phyloP scores from a whole-genome alignment of 345 rosid species.

The Populus nigra region DNA sequence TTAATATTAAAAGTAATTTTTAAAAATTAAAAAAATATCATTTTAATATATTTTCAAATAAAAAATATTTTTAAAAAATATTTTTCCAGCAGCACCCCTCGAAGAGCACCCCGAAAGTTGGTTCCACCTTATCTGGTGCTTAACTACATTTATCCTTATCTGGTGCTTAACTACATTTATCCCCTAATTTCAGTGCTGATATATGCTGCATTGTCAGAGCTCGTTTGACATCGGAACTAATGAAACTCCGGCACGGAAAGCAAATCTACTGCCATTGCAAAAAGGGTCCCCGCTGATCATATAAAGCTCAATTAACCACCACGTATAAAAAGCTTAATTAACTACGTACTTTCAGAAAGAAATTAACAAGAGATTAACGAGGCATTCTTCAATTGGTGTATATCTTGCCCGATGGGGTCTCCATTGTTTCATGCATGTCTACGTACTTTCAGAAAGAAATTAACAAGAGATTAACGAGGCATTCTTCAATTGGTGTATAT shows the following conservation, averaged over 20 bases:
- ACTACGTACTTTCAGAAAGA: neutral
- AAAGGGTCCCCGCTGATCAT: no score
- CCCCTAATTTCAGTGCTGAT: neutral
- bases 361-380: neutral
- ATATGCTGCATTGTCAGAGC: neutral
- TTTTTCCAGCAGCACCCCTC: no score
- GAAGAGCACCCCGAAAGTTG: slow-evolving; percentile 23
- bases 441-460: neutral
- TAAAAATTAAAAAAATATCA: no score
- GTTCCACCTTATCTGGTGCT: slow-evolving; percentile 4
- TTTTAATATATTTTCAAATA: no score
- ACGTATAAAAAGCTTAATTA: neutral
- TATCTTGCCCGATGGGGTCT: no score
- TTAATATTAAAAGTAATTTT: no score
- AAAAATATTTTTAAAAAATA: no score
- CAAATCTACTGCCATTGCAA: no score
- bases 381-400: no score
- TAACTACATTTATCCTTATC: neutral
- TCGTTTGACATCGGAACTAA: neutral
- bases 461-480: neutral
- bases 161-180: neutral
- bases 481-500: no score
- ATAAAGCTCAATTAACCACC: neutral
- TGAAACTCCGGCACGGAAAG: neutral
- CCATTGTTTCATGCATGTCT: neutral